Conservation (phyloP, 2,329 filamentous ascomycete species). For the Claviceps pazoutovae region DNA sequence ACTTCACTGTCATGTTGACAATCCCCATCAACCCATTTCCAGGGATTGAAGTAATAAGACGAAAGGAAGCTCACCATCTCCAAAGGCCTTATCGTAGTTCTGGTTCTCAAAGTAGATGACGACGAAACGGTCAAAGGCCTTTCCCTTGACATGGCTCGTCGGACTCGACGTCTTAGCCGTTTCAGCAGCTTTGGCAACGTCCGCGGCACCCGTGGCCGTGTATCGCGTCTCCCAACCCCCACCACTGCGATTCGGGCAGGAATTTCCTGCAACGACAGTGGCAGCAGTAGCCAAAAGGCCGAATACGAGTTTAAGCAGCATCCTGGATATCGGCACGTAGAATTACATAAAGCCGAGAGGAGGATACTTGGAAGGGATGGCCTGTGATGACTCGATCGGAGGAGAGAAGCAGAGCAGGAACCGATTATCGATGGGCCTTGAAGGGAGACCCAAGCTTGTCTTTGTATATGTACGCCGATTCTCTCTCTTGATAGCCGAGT, state of each 20-base stretch:
- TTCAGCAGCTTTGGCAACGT: constrained; percentile 41
- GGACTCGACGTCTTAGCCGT: constrained; percentile 47
- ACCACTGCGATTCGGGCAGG: constrained; percentile 4
- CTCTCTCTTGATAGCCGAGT: not conserved
- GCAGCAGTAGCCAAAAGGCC: constrained; percentile 14
- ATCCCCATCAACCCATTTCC: not conserved
- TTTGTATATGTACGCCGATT: not conserved
- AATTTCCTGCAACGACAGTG: not conserved
- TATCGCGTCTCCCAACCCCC: constrained; percentile 25
- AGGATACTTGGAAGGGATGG: not conserved
- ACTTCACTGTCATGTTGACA: no score
- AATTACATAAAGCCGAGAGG: not conserved
- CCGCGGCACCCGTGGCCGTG: constrained; percentile 36
- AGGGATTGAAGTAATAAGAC: not conserved
- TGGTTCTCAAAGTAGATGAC: constrained; percentile 71
- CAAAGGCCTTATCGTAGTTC: constrained; percentile 48
- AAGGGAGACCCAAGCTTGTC: not conserved
- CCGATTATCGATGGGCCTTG: not conserved
- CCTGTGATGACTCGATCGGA: not conserved
- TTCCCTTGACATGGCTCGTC: constrained; percentile 51
- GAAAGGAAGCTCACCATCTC: constrained; percentile 36
- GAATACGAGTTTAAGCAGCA: constrained; percentile 8
- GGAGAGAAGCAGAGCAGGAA: not conserved
- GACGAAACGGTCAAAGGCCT: constrained; percentile 57
- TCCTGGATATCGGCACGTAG: not conserved